A percentile compares a stretch with the other conserved stretches of the same genome.
phyloP scores from a whole-genome alignment of 2,329 filamentous ascomycete species.

The Venturia aucupariae region DNA sequence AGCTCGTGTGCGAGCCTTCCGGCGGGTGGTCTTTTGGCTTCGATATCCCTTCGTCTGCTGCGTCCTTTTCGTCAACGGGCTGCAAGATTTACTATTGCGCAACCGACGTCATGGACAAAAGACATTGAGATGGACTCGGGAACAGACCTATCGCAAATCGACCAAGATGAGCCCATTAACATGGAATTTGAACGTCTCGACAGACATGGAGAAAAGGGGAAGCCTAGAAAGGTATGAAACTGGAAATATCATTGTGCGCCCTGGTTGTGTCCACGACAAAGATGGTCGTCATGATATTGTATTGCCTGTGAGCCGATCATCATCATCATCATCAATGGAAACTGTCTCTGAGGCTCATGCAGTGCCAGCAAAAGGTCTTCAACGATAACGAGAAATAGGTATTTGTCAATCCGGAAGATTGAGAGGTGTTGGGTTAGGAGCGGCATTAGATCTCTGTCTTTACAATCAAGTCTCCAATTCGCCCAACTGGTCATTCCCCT shows the following conservation, averaged over 20 bases:
- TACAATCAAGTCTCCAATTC: no score
- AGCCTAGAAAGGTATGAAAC: no score
- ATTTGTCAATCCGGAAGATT: no score
- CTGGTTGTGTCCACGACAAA: background rate
- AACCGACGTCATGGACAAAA: background rate
- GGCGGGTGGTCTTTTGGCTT: constrained; percentile 4
- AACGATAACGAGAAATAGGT: no score
- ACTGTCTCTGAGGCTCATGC: no score
- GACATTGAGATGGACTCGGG: constrained; percentile 11
- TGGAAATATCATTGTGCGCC: background rate
- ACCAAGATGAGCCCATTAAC: background rate
- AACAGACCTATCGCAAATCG: background rate
- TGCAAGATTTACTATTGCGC: background rate
- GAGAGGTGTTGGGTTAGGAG: no score
- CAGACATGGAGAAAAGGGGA: background rate
- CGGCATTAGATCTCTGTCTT: no score
- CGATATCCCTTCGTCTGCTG: constrained; percentile 9
- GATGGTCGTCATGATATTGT: background rate
- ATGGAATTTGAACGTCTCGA: background rate
- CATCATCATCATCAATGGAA: no score
- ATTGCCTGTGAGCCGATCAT: background rate
- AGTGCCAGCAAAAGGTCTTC: no score
- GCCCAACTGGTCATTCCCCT: no score
- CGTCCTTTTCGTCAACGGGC: constrained; percentile 6
- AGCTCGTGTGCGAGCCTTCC: constrained; percentile 6